Base-by-base conservation (phyloP, 1,284 basidiomycete species). In the Microbotryum violaceum region DNA sequence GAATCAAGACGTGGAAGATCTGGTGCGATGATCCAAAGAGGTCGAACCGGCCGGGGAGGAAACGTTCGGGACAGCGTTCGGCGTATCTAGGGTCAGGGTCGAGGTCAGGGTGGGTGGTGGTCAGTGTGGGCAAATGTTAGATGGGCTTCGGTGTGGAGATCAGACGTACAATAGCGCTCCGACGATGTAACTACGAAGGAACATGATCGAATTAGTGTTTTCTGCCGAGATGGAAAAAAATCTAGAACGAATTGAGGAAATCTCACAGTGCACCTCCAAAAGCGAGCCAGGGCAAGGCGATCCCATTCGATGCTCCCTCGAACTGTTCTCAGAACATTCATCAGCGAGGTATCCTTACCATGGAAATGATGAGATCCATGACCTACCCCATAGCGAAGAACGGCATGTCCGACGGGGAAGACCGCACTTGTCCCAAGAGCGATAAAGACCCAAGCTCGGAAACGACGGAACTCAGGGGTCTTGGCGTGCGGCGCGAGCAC, bases 1-100 rank as follows among this genome's bases (percentile, higher is more conserved):
- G 42, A 31, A 64, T 64, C n/a, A 67, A 46, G 27, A 70, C 54
- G 56, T 72, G 71, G 54, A 72, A 71, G 46, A 72, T 66, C 49
- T 71, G 69, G 55, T 72, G 71, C 1, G 63, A 67, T 4, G 60
- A 56, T 23, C 58, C 60, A 45, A 69, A 27, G 9, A 66, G 50
- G 66, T 70, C 67, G 60, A 69, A 71, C 2, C 50, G 57, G 2
- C 70, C 67, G 12, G 70, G 70, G 0, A 56, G 27, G 56, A 69
- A 63, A 1, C 66, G 63, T 33, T 72, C 71, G 16, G 71, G 71
- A 4, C 56, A 59, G 4, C 71, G 63, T 27, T 71, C 67, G 49
- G 71, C 69, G 56, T 68, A 67, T 16, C 61, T 65, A 54, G 1
- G n/a, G 12, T 3, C 14, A 18, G 37, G 37, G 37, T 42, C 14